phyloP scores from a whole-genome alignment of 768 basidiomycete species.

The Coprinopsis strossmayeri region DNA sequence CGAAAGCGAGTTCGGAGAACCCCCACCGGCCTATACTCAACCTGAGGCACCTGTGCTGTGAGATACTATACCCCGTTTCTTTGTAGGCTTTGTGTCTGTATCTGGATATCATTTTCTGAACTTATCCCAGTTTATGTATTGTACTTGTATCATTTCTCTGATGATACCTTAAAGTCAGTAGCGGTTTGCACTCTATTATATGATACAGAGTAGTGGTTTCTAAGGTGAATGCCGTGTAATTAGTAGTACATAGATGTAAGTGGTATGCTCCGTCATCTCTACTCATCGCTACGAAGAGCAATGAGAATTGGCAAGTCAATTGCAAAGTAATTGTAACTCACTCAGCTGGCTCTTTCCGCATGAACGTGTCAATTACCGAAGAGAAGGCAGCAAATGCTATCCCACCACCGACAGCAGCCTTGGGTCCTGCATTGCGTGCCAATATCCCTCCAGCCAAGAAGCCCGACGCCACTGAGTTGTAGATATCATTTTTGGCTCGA shows the following conservation, averaged over 20 bases:
- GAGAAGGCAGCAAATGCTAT: conserved; percentile 93
- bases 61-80: neutral
- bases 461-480: conserved; percentile 83
- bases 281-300: conserved; percentile 2
- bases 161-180: too few species aligned
- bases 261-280: conserved; percentile 2
- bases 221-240: conserved; percentile 1
- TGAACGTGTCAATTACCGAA: conserved; percentile 79
- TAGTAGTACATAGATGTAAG: conserved; percentile 1
- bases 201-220: conserved; percentile 4
- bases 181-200: neutral
- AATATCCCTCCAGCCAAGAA: conserved; percentile 86
- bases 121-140: neutral
- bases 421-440: conserved; percentile 82
- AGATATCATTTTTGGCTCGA: conserved; percentile 93
- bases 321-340: conserved; percentile 9
- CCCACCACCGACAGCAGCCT: conserved; percentile 82
- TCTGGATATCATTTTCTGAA: neutral
- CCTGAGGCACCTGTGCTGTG: neutral
- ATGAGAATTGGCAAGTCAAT: neutral
- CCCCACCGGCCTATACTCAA: conserved; percentile 68
- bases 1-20: conserved; percentile 76
- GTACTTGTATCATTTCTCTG: neutral
- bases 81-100: neutral
- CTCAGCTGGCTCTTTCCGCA: conserved; percentile 79